Conservation (phyloP, 2,329 filamentous ascomycete genomes). For the Ophiostoma angusticollis region DNA sequence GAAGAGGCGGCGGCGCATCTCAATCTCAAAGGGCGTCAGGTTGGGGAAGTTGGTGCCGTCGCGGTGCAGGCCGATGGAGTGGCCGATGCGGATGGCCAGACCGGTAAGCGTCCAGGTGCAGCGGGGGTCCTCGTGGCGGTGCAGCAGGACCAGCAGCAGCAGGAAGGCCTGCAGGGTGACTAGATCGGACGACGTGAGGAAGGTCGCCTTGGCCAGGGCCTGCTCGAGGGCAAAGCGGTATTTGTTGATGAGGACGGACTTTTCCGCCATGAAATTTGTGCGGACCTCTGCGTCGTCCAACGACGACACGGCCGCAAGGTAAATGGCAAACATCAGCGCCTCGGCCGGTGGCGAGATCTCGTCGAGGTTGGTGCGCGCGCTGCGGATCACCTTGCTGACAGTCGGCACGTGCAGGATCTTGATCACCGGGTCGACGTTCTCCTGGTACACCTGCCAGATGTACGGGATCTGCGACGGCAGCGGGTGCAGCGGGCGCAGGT, state of each 20-base stretch:
- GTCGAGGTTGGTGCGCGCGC: slow-evolving; percentile 43
- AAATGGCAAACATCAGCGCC: slow-evolving; percentile 51
- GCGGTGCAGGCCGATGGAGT: slow-evolving; percentile 42
- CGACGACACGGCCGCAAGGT: slow-evolving; percentile 44
- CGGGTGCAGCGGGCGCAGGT: slow-evolving; percentile 36
- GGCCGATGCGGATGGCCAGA: slow-evolving; percentile 43
- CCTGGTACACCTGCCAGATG: slow-evolving; percentile 34
- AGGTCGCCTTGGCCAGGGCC: slow-evolving; percentile 47
- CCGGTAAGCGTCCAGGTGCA: slow-evolving; percentile 54
- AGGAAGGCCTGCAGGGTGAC: slow-evolving; percentile 48
- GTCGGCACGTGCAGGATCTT: slow-evolving; percentile 34
- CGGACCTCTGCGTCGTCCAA: slow-evolving; percentile 44
- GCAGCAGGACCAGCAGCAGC: slow-evolving; percentile 42
- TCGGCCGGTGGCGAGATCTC: slow-evolving; percentile 44
- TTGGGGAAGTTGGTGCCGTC: slow-evolving; percentile 41
- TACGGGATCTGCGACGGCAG: slow-evolving; percentile 43
- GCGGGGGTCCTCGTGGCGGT: slow-evolving; percentile 36
- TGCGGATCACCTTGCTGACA: slow-evolving; percentile 25
- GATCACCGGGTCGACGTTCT: slow-evolving; percentile 36
- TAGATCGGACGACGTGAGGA: slow-evolving; percentile 46
- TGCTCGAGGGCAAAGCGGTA: slow-evolving; percentile 45
- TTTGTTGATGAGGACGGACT: slow-evolving; percentile 29
- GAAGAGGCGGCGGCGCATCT: slow-evolving; percentile 50
- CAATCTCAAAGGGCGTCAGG: slow-evolving; percentile 45
- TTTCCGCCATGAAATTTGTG: slow-evolving; percentile 38